Evolutionary conservation across 176 grass and related monocot genomes (phyloP).

Genomic region (bread wheat (Triticum aestivum)): IWGSC_CS_RefSeq_v2.1 NC_057812.1:261697786-261698285

Average conservation of each 20-base stretch:
- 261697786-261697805: background rate
- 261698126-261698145: slow-evolving; percentile 86
- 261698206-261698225: slow-evolving; percentile 92
- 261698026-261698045: background rate
- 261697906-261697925: background rate
- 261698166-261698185: slow-evolving; percentile 81
- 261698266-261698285: slow-evolving; percentile 98
- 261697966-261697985: background rate
- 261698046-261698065: background rate
- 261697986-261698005: background rate
- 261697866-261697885: background rate
- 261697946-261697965: background rate
- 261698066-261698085: slow-evolving; percentile 7
- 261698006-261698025: background rate
- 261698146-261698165: slow-evolving; percentile 95
- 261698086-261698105: slow-evolving; percentile 73
- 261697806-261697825: background rate
- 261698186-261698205: slow-evolving; percentile 94
- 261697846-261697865: background rate
- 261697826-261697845: background rate
- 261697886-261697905: background rate
- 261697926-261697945: background rate
- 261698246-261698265: slow-evolving; percentile 94
- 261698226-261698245: slow-evolving; percentile 97
- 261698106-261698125: slow-evolving; percentile 62